phyloP scores from a whole-genome alignment of 164 flowering plant genomes.

The Saururus chinensis region DNA sequence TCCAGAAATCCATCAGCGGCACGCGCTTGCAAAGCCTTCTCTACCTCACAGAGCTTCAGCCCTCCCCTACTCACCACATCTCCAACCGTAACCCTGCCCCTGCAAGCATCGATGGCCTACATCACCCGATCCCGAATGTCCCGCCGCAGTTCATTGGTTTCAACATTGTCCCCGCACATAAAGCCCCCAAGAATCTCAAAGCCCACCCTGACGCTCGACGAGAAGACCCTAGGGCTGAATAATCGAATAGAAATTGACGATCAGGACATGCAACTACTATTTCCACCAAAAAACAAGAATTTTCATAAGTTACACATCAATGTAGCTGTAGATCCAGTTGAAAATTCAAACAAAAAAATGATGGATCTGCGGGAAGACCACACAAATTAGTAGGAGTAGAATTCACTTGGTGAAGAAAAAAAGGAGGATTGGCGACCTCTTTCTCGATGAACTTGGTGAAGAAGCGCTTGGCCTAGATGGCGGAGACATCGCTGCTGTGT shows the following conservation, averaged over 20 bases:
- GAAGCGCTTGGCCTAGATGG: conserved; percentile 77
- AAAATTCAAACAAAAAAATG: too few relatives aligned
- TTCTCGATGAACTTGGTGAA: conserved; percentile 94
- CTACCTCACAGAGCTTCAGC: conserved; percentile 61
- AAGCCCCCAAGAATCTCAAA: conserved; percentile 24
- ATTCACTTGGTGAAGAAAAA: background rate
- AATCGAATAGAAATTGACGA: background rate
- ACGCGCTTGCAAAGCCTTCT: conserved; percentile 82
- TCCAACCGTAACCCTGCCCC: conserved; percentile 83
- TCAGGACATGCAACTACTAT: too few relatives aligned
- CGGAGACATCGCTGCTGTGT: conserved; percentile 85
- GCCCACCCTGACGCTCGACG: conserved; percentile 22
- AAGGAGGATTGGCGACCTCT: conserved; percentile 34
- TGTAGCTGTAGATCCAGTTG: too few relatives aligned
- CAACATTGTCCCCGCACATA: conserved; percentile 54
- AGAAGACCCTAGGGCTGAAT: conserved; percentile 14
- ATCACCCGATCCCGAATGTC: conserved; percentile 70
- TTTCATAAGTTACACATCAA: too few relatives aligned
- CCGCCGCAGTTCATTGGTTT: conserved; percentile 59
- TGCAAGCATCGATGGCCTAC: conserved; percentile 76
- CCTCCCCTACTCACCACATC: conserved; percentile 84
- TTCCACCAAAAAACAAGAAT: too few relatives aligned
- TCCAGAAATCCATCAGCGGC: conserved; percentile 93
- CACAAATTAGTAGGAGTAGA: too few relatives aligned
- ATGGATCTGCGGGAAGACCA: too few relatives aligned